Percentiles rank a stretch among this genome's conserved stretches.
phyloP scores from a whole-genome alignment of 495 filamentous ascomycete genomes.

The Lineolata rhizophorae region DNA sequence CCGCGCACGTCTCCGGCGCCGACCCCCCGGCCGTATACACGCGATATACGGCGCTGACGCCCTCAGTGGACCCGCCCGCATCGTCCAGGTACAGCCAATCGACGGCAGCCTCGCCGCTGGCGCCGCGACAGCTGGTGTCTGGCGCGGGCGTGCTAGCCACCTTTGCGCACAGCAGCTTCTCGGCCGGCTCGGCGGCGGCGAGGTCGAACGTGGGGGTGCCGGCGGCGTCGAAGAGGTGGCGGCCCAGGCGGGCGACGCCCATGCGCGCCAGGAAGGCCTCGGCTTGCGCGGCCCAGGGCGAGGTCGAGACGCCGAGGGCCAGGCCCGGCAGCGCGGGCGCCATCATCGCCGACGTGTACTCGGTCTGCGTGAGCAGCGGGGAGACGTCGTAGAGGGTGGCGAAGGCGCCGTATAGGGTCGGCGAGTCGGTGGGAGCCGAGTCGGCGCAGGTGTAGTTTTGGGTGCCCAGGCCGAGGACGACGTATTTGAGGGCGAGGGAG shows the following conservation, averaged over 20 bases:
- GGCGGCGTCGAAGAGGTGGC: conserved; percentile 8
- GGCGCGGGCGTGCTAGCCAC: conserved; percentile 3
- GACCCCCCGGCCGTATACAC: conserved; percentile 8
- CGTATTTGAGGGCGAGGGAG: conserved; percentile 6
- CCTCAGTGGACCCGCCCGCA: conserved; percentile 1
- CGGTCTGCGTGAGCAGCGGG: conserved; percentile 1
- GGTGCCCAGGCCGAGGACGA: conserved; percentile 10
- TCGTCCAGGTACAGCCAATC: conserved; percentile 6
- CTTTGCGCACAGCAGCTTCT: conserved; percentile 2
- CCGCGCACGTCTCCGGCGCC: conserved; percentile 3
- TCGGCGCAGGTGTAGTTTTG: conserved; percentile 14
- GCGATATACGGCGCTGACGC: conserved; percentile 6
- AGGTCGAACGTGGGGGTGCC: conserved; percentile 7
- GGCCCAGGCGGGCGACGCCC: conserved; percentile 3
- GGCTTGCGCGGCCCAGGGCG: not conserved
- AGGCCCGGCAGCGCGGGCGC: not conserved
- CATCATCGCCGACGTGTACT: no score
- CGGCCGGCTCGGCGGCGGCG: not conserved
- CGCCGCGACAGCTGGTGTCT: conserved; percentile 1
- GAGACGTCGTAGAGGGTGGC: conserved; percentile 9
- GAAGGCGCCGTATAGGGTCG: conserved; percentile 6
- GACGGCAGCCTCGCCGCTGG: conserved; percentile 4
- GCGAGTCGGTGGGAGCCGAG: not conserved
- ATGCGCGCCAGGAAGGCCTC: not conserved
- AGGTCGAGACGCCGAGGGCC: conserved; percentile 1